phyloP scores from a whole-genome alignment of 208 protist species.

The Perkinsela sp. region DNA sequence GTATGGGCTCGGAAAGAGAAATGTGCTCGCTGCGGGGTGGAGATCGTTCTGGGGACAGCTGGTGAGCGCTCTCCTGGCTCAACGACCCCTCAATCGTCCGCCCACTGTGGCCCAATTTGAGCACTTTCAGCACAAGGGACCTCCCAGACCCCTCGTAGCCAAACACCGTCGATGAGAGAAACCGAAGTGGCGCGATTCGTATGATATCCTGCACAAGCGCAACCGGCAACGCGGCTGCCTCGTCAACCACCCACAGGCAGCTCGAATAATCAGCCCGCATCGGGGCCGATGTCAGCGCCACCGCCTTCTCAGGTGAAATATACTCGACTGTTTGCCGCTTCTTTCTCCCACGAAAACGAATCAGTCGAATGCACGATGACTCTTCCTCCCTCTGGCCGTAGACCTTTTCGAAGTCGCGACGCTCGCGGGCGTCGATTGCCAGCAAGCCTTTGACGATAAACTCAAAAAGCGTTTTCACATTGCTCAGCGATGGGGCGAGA shows the following conservation, averaged over 20 bases:
- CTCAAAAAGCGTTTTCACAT: constrained; percentile 96
- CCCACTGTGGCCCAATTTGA: constrained; percentile 79
- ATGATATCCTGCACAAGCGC: constrained; percentile 81
- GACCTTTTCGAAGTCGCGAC: constrained; percentile 81
- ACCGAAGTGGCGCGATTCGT: constrained; percentile 84
- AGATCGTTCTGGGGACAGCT: constrained; percentile 4
- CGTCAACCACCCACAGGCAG: constrained; percentile 97
- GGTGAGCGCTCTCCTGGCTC: background rate
- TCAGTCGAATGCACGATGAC: background rate
- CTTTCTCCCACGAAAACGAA: background rate
- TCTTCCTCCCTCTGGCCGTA: background rate
- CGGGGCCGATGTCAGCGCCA: constrained; percentile 77
- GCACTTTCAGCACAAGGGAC: constrained; percentile 96
- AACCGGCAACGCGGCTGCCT: constrained; percentile 97
- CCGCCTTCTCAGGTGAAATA: constrained; percentile 59
- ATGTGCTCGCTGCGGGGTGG: constrained; percentile 71
- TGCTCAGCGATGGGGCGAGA: constrained; percentile 86
- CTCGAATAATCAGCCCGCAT: too few species aligned
- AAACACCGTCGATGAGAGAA: constrained; percentile 93
- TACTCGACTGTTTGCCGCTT: constrained; percentile 96
- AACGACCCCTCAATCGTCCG: constrained; percentile 4
- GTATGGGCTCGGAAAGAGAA: constrained; percentile 80
- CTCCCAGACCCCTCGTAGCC: constrained; percentile 96
- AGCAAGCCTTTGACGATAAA: constrained; percentile 88
- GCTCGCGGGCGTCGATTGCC: constrained; percentile 78